phyloP scores from a whole-genome alignment of 164 flowering plant species.

The Protea cynaroides region DNA sequence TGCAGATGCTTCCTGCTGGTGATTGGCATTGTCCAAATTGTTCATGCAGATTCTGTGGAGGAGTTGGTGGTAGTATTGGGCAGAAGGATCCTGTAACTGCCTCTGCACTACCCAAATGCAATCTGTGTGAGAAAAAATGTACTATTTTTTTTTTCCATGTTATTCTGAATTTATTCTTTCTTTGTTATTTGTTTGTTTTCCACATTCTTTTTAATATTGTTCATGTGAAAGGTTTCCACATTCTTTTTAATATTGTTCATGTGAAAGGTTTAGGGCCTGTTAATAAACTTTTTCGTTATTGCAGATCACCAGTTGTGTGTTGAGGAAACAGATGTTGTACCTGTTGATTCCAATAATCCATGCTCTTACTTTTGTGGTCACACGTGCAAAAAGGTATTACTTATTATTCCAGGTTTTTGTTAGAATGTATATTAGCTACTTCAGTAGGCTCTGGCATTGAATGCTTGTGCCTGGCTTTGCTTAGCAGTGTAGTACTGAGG shows the following conservation, averaged over 20 bases:
- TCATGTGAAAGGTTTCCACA: background rate
- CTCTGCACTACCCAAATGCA: slow-evolving; percentile 39
- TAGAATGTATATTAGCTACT: background rate
- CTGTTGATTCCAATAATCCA: slow-evolving; percentile 17
- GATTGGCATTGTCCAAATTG: slow-evolving; percentile 98
- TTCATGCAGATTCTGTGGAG: slow-evolving; percentile 78
- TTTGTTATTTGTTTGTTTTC: background rate
- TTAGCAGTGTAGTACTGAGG: background rate
- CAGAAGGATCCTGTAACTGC: slow-evolving; percentile 19
- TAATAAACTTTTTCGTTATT: slow-evolving; percentile 11
- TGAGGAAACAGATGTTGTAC: slow-evolving; percentile 15
- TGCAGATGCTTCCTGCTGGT: slow-evolving; percentile 86
- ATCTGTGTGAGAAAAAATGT: slow-evolving; percentile 76
- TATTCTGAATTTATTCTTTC: background rate
- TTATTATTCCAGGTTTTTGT: background rate
- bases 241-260: background rate
- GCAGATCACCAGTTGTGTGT: slow-evolving; percentile 46
- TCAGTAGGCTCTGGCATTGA: background rate
- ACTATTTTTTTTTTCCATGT: slow-evolving; percentile 1
- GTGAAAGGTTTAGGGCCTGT: slow-evolving; percentile 7
- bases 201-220: background rate
- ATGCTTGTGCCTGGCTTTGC: background rate
- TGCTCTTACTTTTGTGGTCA: slow-evolving; percentile 42
- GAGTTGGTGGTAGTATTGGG: slow-evolving; percentile 19
- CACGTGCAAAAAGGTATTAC: slow-evolving; percentile 47